These are phyloP conservation scores for Eimeria mitis DNA, from an alignment of 169 alveolate species.

Conservation along the genomic window DNA sequence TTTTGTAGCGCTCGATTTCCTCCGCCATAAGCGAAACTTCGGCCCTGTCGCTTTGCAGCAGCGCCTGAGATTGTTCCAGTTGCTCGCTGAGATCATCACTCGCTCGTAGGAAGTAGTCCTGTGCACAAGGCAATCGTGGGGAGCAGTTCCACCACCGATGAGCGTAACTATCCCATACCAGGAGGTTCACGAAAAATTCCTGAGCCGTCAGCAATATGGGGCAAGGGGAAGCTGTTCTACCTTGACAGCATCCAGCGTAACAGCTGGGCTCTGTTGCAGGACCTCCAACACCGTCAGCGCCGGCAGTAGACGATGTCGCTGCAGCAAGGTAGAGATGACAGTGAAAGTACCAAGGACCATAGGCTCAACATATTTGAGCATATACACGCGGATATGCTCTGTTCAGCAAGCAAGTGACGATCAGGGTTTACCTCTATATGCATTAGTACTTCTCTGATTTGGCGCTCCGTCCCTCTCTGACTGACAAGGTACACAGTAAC, in stretches of 20 bases:
- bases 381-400: background rate
- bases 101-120: conserved; percentile 72
- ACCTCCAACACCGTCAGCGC: conserved; percentile 82
- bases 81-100: conserved; percentile 55
- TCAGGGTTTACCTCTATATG: conserved; percentile 73
- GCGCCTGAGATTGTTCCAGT: conserved; percentile 51
- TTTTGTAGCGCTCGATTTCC: conserved; percentile 53
- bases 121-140: background rate
- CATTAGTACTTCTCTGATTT: conserved; percentile 60
- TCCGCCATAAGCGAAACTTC: conserved; percentile 64
- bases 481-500: conserved; percentile 33
- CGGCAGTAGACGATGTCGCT: conserved; percentile 77
- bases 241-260: conserved; percentile 82
- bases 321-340: conserved; percentile 2
- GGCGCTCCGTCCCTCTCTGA: conserved; percentile 65
- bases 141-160: background rate
- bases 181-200: background rate
- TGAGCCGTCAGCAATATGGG: background rate
- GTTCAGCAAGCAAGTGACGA: background rate
- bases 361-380: background rate
- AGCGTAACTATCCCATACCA: background rate
- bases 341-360: background rate
- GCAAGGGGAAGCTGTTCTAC: conserved; percentile 22
- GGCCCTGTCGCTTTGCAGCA: conserved; percentile 71
- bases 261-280: conserved; percentile 71